Conservation (phyloP, 768 basidiomycete genomes). For the Auricularia sp. region DNA sequence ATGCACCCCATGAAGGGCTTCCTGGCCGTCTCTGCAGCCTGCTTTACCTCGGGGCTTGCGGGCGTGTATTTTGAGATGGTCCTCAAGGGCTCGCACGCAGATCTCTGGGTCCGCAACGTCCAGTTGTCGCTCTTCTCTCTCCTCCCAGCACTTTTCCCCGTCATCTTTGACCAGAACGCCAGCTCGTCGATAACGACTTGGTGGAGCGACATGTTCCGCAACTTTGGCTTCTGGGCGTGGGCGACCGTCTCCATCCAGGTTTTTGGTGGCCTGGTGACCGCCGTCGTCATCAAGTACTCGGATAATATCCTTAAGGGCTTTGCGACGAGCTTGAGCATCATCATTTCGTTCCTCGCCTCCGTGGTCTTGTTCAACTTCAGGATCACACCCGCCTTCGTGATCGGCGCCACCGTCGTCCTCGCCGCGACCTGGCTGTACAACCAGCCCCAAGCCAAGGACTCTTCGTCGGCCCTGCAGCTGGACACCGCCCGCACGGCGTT, state of each 20-base stretch:
- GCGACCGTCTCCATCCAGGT: constrained; percentile 83
- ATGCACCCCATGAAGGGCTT: constrained; percentile 85
- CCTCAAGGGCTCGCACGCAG: constrained; percentile 76
- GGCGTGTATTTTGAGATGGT: constrained; percentile 99
- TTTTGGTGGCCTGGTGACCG: constrained; percentile 84
- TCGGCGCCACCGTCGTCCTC: constrained; percentile 77
- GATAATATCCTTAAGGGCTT: constrained; percentile 92
- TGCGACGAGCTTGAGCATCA: constrained; percentile 87
- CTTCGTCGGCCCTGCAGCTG: background rate
- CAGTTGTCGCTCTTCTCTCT: constrained; percentile 92
- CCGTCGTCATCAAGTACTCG: constrained; percentile 88
- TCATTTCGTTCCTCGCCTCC: constrained; percentile 88
- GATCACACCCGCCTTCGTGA: constrained; percentile 75
- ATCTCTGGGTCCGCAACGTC: constrained; percentile 94
- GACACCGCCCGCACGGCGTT: background rate
- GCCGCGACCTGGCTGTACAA: constrained; percentile 90
- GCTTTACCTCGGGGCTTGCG: constrained; percentile 90
- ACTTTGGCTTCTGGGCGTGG: constrained; percentile 90
- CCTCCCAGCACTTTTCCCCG: constrained; percentile 74
- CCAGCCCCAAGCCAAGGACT: constrained; percentile 31
- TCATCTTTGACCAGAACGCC: constrained; percentile 36
- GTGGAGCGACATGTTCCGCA: constrained; percentile 49
- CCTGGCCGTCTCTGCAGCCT: constrained; percentile 79
- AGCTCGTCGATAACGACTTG: constrained; percentile 15
- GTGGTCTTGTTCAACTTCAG: constrained; percentile 84